Base-by-base conservation (phyloP, 2,329 filamentous ascomycete genomes). In the Scytalidium sp. region DNA sequence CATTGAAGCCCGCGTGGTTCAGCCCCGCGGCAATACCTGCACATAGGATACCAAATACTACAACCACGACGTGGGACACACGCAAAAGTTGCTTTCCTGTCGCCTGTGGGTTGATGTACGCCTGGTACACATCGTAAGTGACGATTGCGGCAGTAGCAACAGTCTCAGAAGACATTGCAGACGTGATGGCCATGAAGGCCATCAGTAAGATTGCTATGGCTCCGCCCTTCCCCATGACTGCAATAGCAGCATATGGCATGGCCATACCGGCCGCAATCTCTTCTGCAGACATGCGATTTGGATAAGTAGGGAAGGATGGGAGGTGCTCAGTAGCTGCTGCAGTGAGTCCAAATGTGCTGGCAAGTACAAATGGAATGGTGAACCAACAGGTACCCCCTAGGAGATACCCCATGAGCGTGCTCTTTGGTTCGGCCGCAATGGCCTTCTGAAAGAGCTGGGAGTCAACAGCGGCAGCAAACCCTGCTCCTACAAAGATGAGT, bases 311-410 rank as follows among this genome's bases (percentile, higher is more conserved):
- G 49, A 80, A 83, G 0, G 72, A 72, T 1, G 80, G 84, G 58
- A 80, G 85, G 56, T 75, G 81, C 66, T 95, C 89, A 2, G 94
- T 76, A 0, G 89, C 87, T 4, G 95, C 74, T 1, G 87, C 88
- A 1, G 87, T 79, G 3, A 95, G 76, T 19, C 90, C 90, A 81
- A 95, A 87, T 1, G 90, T 95, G 0, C 88, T 95, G 1, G 90
- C 89, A 1, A 83, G 86, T 11, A 95, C 75, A 85, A 88, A 95
- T 0, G 90, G 90, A 46, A 96, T 93, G 1, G 90, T 90, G 58
- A 95, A 95, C 90, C 90, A 95, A 45, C 80, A 83, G 1, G 94
- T 76, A 17, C 90, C 90, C 7, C 90, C 90, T 46, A 93, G 80
- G 49, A 54, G 45, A 64, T 96, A 95, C 13, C 90, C 90, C 0